Evolutionary conservation across 768 basidiomycete species (phyloP).

Genomic region (Leucocoprinus sp.): DNA sequence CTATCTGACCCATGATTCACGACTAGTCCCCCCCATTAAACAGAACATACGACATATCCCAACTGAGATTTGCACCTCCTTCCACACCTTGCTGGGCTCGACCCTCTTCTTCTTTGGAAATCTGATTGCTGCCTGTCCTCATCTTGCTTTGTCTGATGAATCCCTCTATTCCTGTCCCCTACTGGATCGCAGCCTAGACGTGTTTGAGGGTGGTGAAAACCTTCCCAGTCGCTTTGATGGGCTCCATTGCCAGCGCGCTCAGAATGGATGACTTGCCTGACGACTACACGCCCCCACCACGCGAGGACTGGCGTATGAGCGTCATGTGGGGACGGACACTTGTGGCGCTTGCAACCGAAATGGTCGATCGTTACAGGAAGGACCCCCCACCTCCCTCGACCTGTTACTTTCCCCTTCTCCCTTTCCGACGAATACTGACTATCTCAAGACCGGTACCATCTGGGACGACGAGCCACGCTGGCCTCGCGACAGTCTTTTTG

Average conservation of each 20-base stretch:
- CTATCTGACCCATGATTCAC: background rate
- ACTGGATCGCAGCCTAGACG: conserved; percentile 63
- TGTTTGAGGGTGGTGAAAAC: conserved; percentile 62
- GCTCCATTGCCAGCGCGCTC: background rate
- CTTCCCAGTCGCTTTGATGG: conserved; percentile 26
- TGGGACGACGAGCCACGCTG: conserved; percentile 11
- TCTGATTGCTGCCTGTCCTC: conserved; percentile 43
- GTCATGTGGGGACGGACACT: conserved; percentile 61
- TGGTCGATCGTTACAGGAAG: conserved; percentile 25
- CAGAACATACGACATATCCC: conserved; percentile 24
- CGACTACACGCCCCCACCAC: conserved; percentile 17
- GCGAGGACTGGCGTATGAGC: conserved; percentile 64
- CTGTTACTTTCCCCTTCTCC: conserved; percentile 4
- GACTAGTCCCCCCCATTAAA: background rate
- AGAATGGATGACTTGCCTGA: background rate
- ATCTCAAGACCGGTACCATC: conserved; percentile 10
- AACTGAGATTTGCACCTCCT: conserved; percentile 52
- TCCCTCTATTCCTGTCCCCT: conserved; percentile 40
- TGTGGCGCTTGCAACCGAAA: conserved; percentile 50
- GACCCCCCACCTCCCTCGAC: conserved; percentile 1
- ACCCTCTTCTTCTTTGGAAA: conserved; percentile 59
- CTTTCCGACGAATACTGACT: conserved; percentile 7
- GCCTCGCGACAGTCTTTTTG: conserved; percentile 12
- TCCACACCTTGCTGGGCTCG: conserved; percentile 59
- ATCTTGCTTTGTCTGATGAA: conserved; percentile 46